Percentiles rank a stretch among this genome's conserved stretches.
phyloP scores from a whole-genome alignment of 305 asterid genomes.

The Fraxinus latifolia region DNA sequence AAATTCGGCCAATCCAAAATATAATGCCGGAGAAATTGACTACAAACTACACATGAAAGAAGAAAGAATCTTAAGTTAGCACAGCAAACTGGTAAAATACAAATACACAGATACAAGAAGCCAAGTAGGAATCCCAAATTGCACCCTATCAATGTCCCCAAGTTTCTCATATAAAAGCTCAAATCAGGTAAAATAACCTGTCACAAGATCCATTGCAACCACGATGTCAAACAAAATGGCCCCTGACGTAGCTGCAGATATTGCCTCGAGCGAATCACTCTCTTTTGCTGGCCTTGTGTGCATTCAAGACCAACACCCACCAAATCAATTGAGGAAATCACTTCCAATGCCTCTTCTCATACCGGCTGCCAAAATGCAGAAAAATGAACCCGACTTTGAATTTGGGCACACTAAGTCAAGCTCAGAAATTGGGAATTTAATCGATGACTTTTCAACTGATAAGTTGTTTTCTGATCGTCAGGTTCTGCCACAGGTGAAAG shows the following conservation, averaged over 20 bases:
- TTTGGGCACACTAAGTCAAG: conserved; percentile 22
- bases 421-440: conserved; percentile 19
- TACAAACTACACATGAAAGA: not conserved
- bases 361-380: conserved; percentile 15
- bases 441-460: conserved; percentile 20
- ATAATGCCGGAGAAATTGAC: not conserved
- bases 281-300: conserved; percentile 54
- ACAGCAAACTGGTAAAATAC: conserved; percentile 18
- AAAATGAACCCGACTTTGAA: conserved; percentile 38
- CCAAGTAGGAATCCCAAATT: conserved; percentile 8
- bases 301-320: conserved; percentile 30
- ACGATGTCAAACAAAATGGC: conserved; percentile 39
- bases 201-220: conserved; percentile 3
- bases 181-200: conserved; percentile 7
- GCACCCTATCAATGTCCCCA: conserved; percentile 14
- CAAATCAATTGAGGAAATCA: not conserved
- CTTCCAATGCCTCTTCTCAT: conserved; percentile 12
- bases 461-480: conserved; percentile 20
- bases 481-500: conserved; percentile 16
- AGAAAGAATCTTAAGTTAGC: conserved; percentile 11
- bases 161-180: conserved; percentile 30
- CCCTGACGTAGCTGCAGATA: conserved; percentile 34
- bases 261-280: conserved; percentile 48
- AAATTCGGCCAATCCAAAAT: not conserved
- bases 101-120: conserved; percentile 14